Percentiles rank a stretch among this genome's conserved stretches.
Evolutionary conservation across 148 eudicot genomes (phyloP).

Genomic region (Arbutus unedo): DNA sequence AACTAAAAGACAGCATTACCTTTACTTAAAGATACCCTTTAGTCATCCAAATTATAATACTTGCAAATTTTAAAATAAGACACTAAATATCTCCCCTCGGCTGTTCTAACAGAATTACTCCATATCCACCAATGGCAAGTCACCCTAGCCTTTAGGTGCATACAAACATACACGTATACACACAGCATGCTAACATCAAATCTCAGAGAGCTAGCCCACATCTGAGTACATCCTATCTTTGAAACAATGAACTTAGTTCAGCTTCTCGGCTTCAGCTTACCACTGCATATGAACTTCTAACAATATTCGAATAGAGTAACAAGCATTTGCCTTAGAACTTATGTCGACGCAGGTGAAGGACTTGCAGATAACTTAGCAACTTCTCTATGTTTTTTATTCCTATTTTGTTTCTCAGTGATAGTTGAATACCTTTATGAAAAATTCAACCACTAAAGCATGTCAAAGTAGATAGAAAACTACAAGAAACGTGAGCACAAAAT

Average conservation of each 20-base stretch:
- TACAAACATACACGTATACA: neutral
- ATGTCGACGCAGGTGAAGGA: neutral
- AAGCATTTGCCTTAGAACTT: neutral
- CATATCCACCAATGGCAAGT: constrained; percentile 11
- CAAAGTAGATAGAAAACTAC: constrained; percentile 5
- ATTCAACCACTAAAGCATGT: constrained; percentile 5
- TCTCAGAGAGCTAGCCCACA: neutral
- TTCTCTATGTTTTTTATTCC: neutral
- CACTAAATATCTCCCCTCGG: neutral
- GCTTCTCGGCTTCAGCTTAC: neutral
- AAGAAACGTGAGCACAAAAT: constrained; percentile 2
- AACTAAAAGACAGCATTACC: neutral
- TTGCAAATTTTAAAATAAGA: neutral
- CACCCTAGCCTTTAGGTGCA: constrained; percentile 4
- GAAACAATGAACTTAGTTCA: neutral
- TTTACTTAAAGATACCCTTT: neutral
- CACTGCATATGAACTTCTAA: neutral
- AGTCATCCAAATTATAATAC: neutral
- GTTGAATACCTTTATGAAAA: neutral
- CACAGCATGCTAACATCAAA: neutral
- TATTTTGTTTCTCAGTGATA: neutral
- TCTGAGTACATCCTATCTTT: neutral
- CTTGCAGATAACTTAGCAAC: neutral
- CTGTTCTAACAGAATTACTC: constrained; percentile 10
- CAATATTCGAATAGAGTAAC: neutral